These are phyloP conservation scores for Pseudogymnoascus sp. DNA, from an alignment of 2,329 filamentous ascomycete species.

Conservation along the genomic window DNA sequence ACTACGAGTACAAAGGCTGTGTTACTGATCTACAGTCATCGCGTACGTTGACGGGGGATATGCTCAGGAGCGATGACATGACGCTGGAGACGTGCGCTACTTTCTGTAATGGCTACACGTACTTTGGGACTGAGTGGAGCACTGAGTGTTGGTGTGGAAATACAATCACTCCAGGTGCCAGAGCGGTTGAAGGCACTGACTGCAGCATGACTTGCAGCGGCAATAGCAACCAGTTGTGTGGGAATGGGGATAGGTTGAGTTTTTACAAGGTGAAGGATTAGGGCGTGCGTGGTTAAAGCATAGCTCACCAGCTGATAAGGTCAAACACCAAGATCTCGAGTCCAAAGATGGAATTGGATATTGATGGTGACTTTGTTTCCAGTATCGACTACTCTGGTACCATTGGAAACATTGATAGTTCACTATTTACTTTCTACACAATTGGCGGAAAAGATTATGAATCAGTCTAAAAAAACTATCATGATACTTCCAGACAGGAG, in stretches of 20 bases:
- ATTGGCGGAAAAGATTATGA: not conserved
- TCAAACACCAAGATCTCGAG: not conserved
- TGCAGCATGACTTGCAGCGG: slow-evolving; percentile 28
- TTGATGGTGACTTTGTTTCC: not conserved
- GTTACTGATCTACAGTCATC: slow-evolving; percentile 27
- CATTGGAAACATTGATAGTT: not conserved
- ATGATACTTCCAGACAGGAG: too few relatives aligned
- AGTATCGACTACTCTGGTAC: not conserved
- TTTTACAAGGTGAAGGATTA: slow-evolving; percentile 19
- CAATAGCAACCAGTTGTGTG: slow-evolving; percentile 31
- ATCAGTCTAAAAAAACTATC: not conserved
- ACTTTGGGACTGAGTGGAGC: slow-evolving; percentile 36
- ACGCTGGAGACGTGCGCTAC: slow-evolving; percentile 30
- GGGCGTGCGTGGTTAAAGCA: not conserved
- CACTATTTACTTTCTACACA: not conserved
- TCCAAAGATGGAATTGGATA: not conserved
- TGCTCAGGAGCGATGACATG: slow-evolving; percentile 27
- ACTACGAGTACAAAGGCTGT: slow-evolving; percentile 29
- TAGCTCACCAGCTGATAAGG: not conserved
- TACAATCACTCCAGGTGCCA: slow-evolving; percentile 22
- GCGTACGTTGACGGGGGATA: slow-evolving; percentile 23
- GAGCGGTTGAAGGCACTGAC: slow-evolving; percentile 17
- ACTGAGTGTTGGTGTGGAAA: slow-evolving; percentile 33
- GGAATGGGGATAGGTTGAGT: slow-evolving; percentile 28
- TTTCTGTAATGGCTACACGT: slow-evolving; percentile 28